These are phyloP conservation scores for Diaporthe ilicicola DNA, from an alignment of 2,329 filamentous ascomycete species.

Conservation along the genomic window DNA sequence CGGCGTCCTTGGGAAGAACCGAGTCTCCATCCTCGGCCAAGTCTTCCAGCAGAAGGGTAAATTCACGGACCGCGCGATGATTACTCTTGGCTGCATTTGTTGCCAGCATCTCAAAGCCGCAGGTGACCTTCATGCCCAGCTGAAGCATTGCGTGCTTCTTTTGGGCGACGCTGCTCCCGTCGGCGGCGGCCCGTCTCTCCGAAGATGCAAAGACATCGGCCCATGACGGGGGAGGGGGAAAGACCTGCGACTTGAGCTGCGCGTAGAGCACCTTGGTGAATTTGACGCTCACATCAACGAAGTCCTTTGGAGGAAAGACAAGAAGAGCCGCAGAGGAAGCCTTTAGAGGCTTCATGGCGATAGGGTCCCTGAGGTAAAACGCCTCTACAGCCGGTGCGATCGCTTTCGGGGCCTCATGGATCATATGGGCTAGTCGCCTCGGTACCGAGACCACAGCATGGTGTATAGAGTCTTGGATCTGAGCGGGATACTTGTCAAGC, in stretches of 20 bases:
- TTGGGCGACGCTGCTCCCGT: slow-evolving; percentile 34
- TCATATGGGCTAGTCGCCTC: slow-evolving; percentile 79
- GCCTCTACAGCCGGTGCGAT: slow-evolving; percentile 87
- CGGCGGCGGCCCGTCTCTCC: slow-evolving; percentile 28
- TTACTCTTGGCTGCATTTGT: slow-evolving; percentile 73
- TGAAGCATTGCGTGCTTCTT: slow-evolving; percentile 58
- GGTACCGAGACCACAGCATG: slow-evolving; percentile 78
- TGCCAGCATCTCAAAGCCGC: slow-evolving; percentile 89
- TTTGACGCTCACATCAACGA: slow-evolving; percentile 79
- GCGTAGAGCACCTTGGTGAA: slow-evolving; percentile 93
- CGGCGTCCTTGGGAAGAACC: slow-evolving; percentile 72
- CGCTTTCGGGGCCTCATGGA: slow-evolving; percentile 78
- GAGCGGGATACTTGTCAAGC: slow-evolving; percentile 81
- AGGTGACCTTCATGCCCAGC: slow-evolving; percentile 87
- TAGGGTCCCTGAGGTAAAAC: slow-evolving; percentile 90
- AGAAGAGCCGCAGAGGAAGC: slow-evolving; percentile 57
- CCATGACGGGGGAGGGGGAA: slow-evolving; percentile 69
- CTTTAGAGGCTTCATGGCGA: slow-evolving; percentile 75
- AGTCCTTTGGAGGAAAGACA: slow-evolving; percentile 77
- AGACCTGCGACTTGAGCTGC: slow-evolving; percentile 87
- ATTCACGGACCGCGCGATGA: slow-evolving; percentile 75
- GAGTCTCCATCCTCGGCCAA: slow-evolving; percentile 74
- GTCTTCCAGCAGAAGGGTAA: slow-evolving; percentile 80
- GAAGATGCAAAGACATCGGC: slow-evolving; percentile 44
- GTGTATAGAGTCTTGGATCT: slow-evolving; percentile 80